phyloP scores from a whole-genome alignment of 306 rosid genomes.

The Quercus rubra region DNA sequence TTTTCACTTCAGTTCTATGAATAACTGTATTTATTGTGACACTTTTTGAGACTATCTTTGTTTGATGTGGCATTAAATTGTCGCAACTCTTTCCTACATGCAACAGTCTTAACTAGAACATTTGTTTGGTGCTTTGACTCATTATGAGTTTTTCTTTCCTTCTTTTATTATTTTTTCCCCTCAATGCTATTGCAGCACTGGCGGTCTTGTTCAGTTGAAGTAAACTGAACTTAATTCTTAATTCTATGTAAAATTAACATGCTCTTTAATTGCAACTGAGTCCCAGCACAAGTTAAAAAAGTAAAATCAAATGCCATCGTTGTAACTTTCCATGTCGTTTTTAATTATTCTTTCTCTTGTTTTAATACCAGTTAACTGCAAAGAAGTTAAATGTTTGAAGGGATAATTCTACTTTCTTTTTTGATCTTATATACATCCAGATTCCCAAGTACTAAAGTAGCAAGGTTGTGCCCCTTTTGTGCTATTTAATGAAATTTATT shows the following conservation, averaged over 20 bases:
- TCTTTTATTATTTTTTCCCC: not conserved
- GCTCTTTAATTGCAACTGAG: not conserved
- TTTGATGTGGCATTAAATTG: conserved; percentile 12
- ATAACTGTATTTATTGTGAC: conserved; percentile 3
- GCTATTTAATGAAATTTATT: no score
- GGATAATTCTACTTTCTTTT: not conserved
- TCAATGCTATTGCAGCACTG: not conserved
- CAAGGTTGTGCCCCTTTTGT: no score
- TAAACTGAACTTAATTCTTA: not conserved
- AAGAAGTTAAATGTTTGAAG: not conserved
- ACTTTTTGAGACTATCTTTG: conserved; percentile 7
- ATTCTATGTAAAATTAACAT: not conserved
- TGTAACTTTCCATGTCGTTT: not conserved
- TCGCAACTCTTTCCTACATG: not conserved
- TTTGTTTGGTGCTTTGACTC: not conserved
- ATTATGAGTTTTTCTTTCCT: not conserved
- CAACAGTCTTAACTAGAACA: not conserved
- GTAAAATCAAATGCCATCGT: no score
- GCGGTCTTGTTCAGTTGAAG: not conserved
- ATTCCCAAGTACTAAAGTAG: no score
- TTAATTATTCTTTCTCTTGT: not conserved
- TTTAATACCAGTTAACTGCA: not conserved
- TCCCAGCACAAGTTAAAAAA: no score
- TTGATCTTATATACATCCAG: no score
- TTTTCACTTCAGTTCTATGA: not conserved